These are phyloP conservation scores for Rosa multiflora DNA, from an alignment of 306 rosid genomes.

Conservation along the genomic window DNA sequence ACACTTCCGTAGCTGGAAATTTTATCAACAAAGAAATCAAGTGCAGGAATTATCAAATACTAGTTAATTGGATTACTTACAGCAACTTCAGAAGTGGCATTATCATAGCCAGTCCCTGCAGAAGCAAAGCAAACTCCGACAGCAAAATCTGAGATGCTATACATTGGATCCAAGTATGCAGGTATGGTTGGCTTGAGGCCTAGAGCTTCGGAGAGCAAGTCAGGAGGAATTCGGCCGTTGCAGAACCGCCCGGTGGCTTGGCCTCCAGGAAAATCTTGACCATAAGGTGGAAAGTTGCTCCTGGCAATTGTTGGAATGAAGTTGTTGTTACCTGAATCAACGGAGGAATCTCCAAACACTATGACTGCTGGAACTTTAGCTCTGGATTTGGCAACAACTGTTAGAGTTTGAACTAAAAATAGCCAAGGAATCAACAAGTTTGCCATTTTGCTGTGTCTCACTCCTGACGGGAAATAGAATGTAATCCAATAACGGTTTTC, in stretches of 20 bases:
- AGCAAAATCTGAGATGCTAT: constrained; percentile 49
- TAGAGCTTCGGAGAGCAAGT: constrained; percentile 53
- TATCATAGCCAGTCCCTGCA: constrained; percentile 68
- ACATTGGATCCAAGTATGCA: constrained; percentile 58
- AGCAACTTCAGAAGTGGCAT: constrained; percentile 49
- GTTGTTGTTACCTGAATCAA: constrained; percentile 73
- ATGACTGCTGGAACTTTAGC: constrained; percentile 47
- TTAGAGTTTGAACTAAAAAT: constrained; percentile 23
- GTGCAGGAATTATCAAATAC: not conserved
- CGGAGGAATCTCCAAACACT: constrained; percentile 69
- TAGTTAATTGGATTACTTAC: constrained; percentile 33
- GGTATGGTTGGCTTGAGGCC: constrained; percentile 53
- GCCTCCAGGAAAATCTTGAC: constrained; percentile 50
- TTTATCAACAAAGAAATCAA: not conserved
- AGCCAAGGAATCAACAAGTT: constrained; percentile 13
- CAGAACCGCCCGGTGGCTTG: constrained; percentile 55
- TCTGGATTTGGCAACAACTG: constrained; percentile 19
- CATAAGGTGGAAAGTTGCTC: constrained; percentile 63
- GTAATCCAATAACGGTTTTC: not conserved
- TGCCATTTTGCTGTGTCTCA: constrained; percentile 24
- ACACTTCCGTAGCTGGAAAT: not conserved
- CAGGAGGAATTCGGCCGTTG: constrained; percentile 55
- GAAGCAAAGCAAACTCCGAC: constrained; percentile 74
- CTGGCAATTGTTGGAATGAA: constrained; percentile 63
- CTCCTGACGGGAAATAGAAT: not conserved